Evolutionary conservation across 1,139 yeast genomes (phyloP).

Genomic region (Candida tunisiensis): DNA sequence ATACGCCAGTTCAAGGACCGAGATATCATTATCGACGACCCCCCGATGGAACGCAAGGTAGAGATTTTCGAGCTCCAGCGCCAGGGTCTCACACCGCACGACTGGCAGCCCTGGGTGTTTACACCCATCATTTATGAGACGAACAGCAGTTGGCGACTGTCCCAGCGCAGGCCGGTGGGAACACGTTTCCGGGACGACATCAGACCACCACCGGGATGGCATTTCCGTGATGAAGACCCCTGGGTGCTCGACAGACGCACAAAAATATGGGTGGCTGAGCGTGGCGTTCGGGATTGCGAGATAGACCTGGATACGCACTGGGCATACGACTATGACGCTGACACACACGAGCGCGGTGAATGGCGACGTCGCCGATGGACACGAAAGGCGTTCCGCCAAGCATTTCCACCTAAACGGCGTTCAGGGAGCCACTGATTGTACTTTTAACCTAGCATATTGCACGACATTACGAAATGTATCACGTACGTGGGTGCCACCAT

Average conservation of each 20-base stretch:
- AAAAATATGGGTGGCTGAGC: slow-evolving; percentile 32
- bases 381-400: slow-evolving; percentile 13
- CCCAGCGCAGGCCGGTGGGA: slow-evolving; percentile 55
- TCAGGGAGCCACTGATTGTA: too few relatives aligned
- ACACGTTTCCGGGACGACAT: slow-evolving; percentile 38
- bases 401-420: too few relatives aligned
- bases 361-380: slow-evolving; percentile 25
- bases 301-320: slow-evolving; percentile 24
- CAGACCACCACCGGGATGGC: slow-evolving; percentile 61
- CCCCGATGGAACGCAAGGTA: slow-evolving; percentile 35
- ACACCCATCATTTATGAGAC: slow-evolving; percentile 35
- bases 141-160: slow-evolving; percentile 31
- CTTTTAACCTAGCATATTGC: too few relatives aligned
- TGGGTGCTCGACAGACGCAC: slow-evolving; percentile 55
- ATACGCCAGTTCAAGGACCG: slow-evolving; percentile 13
- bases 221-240: slow-evolving; percentile 36
- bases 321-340: slow-evolving; percentile 27
- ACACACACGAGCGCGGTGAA: slow-evolving; percentile 17
- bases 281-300: slow-evolving; percentile 21
- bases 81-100: slow-evolving; percentile 40
- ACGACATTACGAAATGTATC: too few relatives aligned
- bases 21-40: slow-evolving; percentile 50
- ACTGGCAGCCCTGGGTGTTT: slow-evolving; percentile 41
- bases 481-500: too few relatives aligned
- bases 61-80: slow-evolving; percentile 65